Conservation (phyloP, 2,329 filamentous ascomycete genomes). For the Lasiodiplodia gonubiensis region DNA sequence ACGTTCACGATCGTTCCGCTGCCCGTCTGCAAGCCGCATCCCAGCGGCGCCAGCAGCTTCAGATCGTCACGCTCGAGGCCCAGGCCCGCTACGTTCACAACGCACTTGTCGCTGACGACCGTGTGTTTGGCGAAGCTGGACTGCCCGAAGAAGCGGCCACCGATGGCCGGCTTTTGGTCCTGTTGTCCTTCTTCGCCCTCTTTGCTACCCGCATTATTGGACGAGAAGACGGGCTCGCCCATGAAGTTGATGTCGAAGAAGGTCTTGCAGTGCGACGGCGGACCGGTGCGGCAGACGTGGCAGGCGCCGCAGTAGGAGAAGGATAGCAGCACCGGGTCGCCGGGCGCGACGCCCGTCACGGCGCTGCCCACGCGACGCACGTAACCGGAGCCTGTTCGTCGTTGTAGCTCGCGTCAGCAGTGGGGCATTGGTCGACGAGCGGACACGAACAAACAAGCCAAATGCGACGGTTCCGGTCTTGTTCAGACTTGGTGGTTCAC, state of each 20-base stretch:
- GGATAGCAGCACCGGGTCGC: conserved; percentile 51
- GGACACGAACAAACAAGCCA: not conserved
- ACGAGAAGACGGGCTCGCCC: conserved; percentile 21
- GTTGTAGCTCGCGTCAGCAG: not conserved
- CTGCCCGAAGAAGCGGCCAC: conserved; percentile 57
- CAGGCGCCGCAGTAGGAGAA: conserved; percentile 25
- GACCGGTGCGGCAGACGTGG: conserved; percentile 24
- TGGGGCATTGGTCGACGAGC: not conserved
- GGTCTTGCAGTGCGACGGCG: conserved; percentile 25
- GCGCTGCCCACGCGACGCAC: conserved; percentile 50
- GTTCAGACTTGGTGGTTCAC: not conserved
- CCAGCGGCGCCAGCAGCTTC: conserved; percentile 52
- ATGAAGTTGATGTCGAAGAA: conserved; percentile 27
- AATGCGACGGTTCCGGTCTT: no score
- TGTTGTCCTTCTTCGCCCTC: not conserved
- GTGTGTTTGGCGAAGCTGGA: conserved; percentile 51
- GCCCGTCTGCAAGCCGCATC: conserved; percentile 56
- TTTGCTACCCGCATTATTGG: not conserved
- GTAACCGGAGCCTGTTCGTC: conserved; percentile 46
- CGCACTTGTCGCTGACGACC: conserved; percentile 48
- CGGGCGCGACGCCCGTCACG: conserved; percentile 47
- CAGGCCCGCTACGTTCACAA: conserved; percentile 50
- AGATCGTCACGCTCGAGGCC: conserved; percentile 46
- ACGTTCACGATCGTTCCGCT: conserved; percentile 43
- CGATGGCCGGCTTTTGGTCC: conserved; percentile 31